Base-by-base conservation (phyloP, 495 filamentous ascomycete genomes). In the Hyaloscypha hepaticicola region DNA sequence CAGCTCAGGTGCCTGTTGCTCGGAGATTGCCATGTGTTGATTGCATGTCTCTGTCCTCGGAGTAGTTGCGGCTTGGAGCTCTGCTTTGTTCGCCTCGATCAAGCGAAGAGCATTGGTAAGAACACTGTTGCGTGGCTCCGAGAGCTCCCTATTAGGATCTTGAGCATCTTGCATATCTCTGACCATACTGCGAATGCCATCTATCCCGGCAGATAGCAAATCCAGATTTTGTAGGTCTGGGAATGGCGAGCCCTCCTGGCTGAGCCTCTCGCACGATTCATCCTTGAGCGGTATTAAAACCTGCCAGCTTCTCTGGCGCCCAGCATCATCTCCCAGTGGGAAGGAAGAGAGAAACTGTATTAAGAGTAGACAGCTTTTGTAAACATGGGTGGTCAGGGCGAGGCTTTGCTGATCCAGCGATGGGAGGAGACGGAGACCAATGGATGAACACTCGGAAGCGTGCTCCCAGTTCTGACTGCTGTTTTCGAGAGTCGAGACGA, bases 231-330 rank as follows among this genome's bases (percentile, higher is more conserved):
- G 5, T 51, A n/a, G 49, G 49, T 51, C 49, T 51, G 49, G 49
- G 49, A 51, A 16, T 51, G 19, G 49, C 19, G 49, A 51, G 49
- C 49, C 49, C 49, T 51, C 19, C 49, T 51, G 49, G 49, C 49
- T n/a, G 49, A 51, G 49, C 49, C 49, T 51, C 49, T 51, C 49
- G 24, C 49, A 51, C 49, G 19, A 51, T 51, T 51, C 49, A 51
- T 51, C 49, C 49, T 51, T 51, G n/a, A 51, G 49, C 19, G 49
- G 19, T n/a, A 51, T 25, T n/a, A 51, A 51, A 51, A 6, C 49
- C 19, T 51, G 49, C 49, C 49, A 51, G 49, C 49, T 51, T 51
- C 49, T 51, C 49, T 51, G 49, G 49, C 49, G 49, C 49, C 49
- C n/a, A n/a, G 49, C 19, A 25, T 51, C 19, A 51, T 51, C 49